phyloP scores from a whole-genome alignment of 345 rosid genomes.

The Bretschneidera sinensis region DNA sequence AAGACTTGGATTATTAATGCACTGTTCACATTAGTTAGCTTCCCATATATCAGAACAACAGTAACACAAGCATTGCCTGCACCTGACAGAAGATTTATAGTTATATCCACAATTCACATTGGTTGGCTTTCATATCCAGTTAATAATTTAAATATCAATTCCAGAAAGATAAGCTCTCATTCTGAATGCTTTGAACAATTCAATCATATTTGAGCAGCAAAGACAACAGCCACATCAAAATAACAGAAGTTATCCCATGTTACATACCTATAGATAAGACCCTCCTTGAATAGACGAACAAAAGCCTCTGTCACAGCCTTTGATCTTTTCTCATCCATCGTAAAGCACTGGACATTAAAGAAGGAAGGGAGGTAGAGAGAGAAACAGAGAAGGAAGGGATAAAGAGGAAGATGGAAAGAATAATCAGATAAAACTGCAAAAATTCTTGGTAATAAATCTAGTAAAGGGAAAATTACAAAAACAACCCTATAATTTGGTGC shows the following conservation, averaged over 20 bases:
- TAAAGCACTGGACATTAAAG: slow-evolving; percentile 59
- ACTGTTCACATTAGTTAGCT: background rate
- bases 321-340: slow-evolving; percentile 91
- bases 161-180: background rate
- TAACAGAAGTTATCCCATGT: background rate
- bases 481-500: no score
- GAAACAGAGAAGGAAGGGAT: slow-evolving; percentile 14
- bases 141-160: background rate
- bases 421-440: background rate
- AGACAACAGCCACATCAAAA: background rate
- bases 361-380: background rate
- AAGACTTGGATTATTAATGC: background rate
- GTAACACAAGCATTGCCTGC: no score
- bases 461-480: no score
- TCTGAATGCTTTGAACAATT: background rate
- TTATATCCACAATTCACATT: background rate
- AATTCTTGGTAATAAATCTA: background rate
- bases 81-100: no score
- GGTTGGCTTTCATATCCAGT: background rate
- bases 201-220: slow-evolving; percentile 1
- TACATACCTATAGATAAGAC: slow-evolving; percentile 86
- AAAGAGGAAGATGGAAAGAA: background rate
- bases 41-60: background rate
- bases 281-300: slow-evolving; percentile 61
- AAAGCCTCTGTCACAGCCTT: slow-evolving; percentile 88